Evolutionary conservation across 495 filamentous ascomycete genomes (phyloP), one percentile per base, ranked within the genome.

Genomic region (Darksidea phi): DNA sequence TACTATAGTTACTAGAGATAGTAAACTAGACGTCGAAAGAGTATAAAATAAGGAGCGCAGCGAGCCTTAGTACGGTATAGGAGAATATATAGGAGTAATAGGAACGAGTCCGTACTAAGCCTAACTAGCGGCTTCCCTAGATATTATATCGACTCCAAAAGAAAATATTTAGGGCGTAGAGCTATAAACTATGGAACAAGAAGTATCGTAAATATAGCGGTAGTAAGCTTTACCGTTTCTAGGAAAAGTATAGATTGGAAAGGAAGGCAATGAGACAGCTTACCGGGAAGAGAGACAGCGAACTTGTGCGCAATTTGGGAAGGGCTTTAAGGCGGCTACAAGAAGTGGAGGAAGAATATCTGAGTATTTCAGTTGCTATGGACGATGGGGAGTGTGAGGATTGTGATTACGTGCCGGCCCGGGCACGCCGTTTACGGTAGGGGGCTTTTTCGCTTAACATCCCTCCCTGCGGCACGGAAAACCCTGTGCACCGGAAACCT

Each of bases 1-100:
- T 25, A 45, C 50, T 26, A 42, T 26, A 54, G 50, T 54, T 26
- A 54, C 50, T 26, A 54, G 50, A 54, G 50, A 54, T 54, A 25
- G 50, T 54, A 54, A 54, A 54, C 37, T 54, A 26, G 50, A 25
- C 50, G 36, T 54, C 50, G 45, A 54, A 54, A 54, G 50, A 54
- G 50, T 54, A 54, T 54, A 54, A 54, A 54, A 54, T 24, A 54
- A 54, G 47, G 47, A 49, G 47, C 18, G 18, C 47, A 49, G 47
- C 47, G 47, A 49, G 47, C 18, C 47, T 49, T 49, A 49, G 6
- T n/a, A 23, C 18, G 18, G 47, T 23, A 49, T 49, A 23, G 47
- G 23, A 49, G 47, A 49, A 49, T 4, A 49, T 49, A 23, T 49
- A 23, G 18, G 47, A 49, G 47, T 18, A 49, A 23, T 49, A 23